Base-by-base conservation (phyloP, 768 basidiomycete genomes). In the Suillus subaureus region DNA sequence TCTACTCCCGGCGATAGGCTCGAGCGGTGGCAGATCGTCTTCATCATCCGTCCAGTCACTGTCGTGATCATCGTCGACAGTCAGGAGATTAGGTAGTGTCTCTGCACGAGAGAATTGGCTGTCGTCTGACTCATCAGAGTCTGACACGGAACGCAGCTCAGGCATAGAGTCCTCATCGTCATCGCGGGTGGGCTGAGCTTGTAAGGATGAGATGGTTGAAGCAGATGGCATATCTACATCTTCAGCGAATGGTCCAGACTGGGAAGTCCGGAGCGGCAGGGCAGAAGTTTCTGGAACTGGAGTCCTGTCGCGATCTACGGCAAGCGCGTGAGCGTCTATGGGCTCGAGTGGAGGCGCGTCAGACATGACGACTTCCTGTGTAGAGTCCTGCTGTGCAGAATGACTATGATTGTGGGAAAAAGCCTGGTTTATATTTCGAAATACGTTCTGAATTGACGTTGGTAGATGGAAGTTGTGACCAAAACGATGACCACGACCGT, bases 141-240 rank as follows among this genome's bases (percentile, higher is more conserved):
- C 77, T 13, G 79, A 75, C 6, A 82, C 70, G 6, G 79, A 74
- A 61, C 77, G 78, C 26, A 84, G 73, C 0, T 74, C 78, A 13
- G 84, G 84, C 79, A 84, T 79, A 15, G 76, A 78, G 61, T 78
- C 79, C 35, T 78, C 76, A 45, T 78, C 77, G 40, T 79, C 77
- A 33, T 77, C 71, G 13, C 2, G 69, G 7, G 4, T 64, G 57
- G 33, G 62, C 42, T 35, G 21, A 21, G 18, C 55, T 68, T 18
- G 47, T 11, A 15, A n/a, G 23, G 45, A 31, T 23, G 68, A 23
- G 13, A 26, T 11, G 28, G 37, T 47, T 2, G 37, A 52, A 31
- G 43, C 45, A 18, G 62, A 33, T 47, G 68, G 62, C 35, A 70
- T 67, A 9, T 63, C 65, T 13, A 61, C 9, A 21, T 71, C 68